phyloP scores from a whole-genome alignment of 2,329 filamentous ascomycete species.

The Colletotrichum paranaense region DNA sequence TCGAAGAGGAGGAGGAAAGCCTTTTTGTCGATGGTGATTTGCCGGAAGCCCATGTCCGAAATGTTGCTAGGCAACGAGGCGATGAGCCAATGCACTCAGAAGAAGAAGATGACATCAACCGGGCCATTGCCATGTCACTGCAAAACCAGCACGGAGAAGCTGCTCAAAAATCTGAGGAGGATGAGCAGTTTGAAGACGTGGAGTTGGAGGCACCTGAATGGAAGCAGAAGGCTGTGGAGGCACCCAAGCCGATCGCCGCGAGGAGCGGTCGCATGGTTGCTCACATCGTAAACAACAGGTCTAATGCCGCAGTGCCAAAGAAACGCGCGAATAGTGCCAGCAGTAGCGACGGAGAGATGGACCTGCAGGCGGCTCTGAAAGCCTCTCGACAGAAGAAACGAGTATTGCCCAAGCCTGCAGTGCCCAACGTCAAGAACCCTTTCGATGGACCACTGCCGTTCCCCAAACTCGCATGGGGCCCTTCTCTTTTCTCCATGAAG shows the following conservation, averaged over 20 bases:
- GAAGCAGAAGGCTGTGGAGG: constrained; percentile 64
- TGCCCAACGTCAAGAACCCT: constrained; percentile 68
- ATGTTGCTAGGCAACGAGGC: constrained; percentile 41
- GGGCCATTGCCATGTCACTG: constrained; percentile 88
- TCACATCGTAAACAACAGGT: constrained; percentile 79
- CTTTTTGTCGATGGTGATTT: constrained; percentile 62
- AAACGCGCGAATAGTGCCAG: constrained; percentile 59
- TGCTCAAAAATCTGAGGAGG: constrained; percentile 50
- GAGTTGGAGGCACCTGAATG: constrained; percentile 60
- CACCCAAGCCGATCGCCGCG: constrained; percentile 62
- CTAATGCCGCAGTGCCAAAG: constrained; percentile 69
- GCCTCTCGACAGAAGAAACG: constrained; percentile 74
- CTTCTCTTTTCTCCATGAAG: constrained; percentile 65
- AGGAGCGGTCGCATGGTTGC: constrained; percentile 73
- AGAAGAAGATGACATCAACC: constrained; percentile 73
- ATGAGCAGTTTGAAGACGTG: constrained; percentile 62
- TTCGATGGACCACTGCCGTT: constrained; percentile 90
- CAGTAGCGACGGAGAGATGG: constrained; percentile 80
- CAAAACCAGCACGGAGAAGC: constrained; percentile 66
- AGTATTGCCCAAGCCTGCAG: constrained; percentile 48
- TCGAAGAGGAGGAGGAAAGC: constrained; percentile 59
- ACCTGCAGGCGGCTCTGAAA: constrained; percentile 80
- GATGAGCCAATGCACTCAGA: constrained; percentile 53
- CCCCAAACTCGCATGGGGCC: constrained; percentile 82
- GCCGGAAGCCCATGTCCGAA: constrained; percentile 31